phyloP scores from a whole-genome alignment of 352 stramenopile species.

The Phytophthora multivora region DNA sequence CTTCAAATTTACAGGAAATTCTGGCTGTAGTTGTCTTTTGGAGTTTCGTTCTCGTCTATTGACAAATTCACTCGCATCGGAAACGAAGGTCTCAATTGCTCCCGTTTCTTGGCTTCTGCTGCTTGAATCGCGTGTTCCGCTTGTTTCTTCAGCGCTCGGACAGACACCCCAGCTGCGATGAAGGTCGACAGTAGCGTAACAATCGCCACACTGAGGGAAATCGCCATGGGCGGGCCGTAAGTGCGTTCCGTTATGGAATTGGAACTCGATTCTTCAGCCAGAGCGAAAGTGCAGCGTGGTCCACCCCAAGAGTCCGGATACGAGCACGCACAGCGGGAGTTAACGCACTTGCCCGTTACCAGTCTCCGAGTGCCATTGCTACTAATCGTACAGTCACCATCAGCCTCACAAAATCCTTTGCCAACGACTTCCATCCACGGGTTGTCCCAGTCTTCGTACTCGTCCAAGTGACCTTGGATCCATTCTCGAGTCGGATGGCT shows the following conservation, averaged over 20 bases:
- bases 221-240: constrained; percentile 35
- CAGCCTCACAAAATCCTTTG: constrained; percentile 27
- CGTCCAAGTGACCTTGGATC: constrained; percentile 39
- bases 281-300: constrained; percentile 34
- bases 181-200: constrained; percentile 33
- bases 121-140: constrained; percentile 24
- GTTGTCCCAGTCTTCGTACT: constrained; percentile 40
- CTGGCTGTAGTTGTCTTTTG: constrained; percentile 44
- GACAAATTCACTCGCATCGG: constrained; percentile 18
- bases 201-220: constrained; percentile 27
- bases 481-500: constrained; percentile 40
- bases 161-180: constrained; percentile 29
- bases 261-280: constrained; percentile 11
- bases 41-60: constrained; percentile 26
- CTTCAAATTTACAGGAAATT: constrained; percentile 30
- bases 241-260: constrained; percentile 9
- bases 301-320: constrained; percentile 40
- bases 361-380: constrained; percentile 23
- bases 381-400: constrained; percentile 42
- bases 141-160: constrained; percentile 21
- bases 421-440: constrained; percentile 23
- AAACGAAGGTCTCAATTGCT: constrained; percentile 9
- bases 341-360: constrained; percentile 34
- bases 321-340: constrained; percentile 36
- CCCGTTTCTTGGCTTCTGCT: constrained; percentile 25